Evolutionary conservation across 108 stramenopile species (phyloP).

Genomic region (Cyclotella choctawhatcheeana): DNA sequence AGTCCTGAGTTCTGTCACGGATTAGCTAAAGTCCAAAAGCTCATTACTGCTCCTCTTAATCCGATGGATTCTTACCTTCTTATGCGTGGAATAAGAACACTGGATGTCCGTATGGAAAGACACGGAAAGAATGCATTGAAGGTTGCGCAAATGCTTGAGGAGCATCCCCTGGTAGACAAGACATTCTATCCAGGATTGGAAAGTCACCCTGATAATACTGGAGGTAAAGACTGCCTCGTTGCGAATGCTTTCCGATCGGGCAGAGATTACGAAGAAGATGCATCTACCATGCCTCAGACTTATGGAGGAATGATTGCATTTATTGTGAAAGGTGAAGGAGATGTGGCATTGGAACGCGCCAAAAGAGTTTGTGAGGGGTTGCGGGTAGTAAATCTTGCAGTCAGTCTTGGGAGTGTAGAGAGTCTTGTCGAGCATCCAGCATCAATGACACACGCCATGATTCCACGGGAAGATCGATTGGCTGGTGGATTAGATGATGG

Average conservation of each 20-base stretch:
- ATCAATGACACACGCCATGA: slow-evolving; percentile 87
- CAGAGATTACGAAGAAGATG: slow-evolving; percentile 58
- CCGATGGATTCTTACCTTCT: slow-evolving; percentile 90
- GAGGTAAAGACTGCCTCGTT: slow-evolving; percentile 36
- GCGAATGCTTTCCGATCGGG: slow-evolving; percentile 52
- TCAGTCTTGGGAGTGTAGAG: slow-evolving; percentile 84
- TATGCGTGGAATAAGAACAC: slow-evolving; percentile 86
- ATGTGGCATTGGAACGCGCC: slow-evolving; percentile 56
- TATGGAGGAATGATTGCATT: slow-evolving; percentile 80
- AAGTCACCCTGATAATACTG: slow-evolving; percentile 58
- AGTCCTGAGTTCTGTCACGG: slow-evolving; percentile 63
- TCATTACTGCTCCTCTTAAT: slow-evolving; percentile 73
- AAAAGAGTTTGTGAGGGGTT: slow-evolving; percentile 57
- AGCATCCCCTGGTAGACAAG: slow-evolving; percentile 55
- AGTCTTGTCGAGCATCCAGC: slow-evolving; percentile 79
- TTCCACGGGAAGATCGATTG: slow-evolving; percentile 73
- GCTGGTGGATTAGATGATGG: slow-evolving; percentile 73
- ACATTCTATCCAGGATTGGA: slow-evolving; percentile 70
- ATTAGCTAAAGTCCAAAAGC: slow-evolving; percentile 79
- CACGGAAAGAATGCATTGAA: slow-evolving; percentile 65
- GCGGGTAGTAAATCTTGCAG: slow-evolving; percentile 76
- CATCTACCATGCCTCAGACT: slow-evolving; percentile 43
- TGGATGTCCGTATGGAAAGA: slow-evolving; percentile 85
- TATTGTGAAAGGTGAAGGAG: slow-evolving; percentile 62
- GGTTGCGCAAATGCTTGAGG: slow-evolving; percentile 68